Base-by-base conservation (phyloP, 192 early-diverging fungal genomes). In the Backusella luteola region DNA sequence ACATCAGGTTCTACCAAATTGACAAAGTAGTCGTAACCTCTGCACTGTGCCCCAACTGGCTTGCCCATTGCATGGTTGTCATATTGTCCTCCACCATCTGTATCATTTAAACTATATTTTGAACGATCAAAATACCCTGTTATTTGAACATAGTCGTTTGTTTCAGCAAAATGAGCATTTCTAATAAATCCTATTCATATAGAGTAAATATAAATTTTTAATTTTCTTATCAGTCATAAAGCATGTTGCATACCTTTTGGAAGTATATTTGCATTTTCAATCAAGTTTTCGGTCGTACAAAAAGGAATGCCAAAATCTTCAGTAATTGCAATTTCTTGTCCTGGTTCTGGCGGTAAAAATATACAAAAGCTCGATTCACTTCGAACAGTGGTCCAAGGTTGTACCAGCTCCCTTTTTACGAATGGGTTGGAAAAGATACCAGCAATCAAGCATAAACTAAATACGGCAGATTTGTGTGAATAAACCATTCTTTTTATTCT, bases 21-120 rank as follows among this genome's bases (percentile, higher is more conserved):
- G n/a, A 82, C 78, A 72, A 80, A 80, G 34, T 72, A 75, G 19
- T 67, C 32, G 63, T 82, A 82, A 0, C 75, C 78, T 41, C 66
- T 68, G 34, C 78, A 82, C 14, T 70, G 41, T n/a, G 80, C 76
- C 8, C 71, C 71, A 44, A 72, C 56, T 4, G 80, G 80, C 14
- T 70, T 78, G n/a, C 77, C 71, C 4, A 67, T n/a, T 21, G 49
- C 77, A 69, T 78, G 77, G 11, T 73, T 77, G 72, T 88, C 87
- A 29, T 85, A 86, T 67, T 88, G 87, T 11, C 87, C 87, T n/a
- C 87, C 87, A 2, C 52, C 68, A 49, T 88, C 87, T 1, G 19
- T 72, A 1, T 59, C 8, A 9, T 53, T 23, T n/a, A 86, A 41
- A 1, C 23, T 36, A 29, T 88, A 88, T 46, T 77, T 79, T 36